Evolutionary conservation across 352 stramenopile genomes (phyloP).

Genomic region (Globisporangium takayamanum): DNA sequence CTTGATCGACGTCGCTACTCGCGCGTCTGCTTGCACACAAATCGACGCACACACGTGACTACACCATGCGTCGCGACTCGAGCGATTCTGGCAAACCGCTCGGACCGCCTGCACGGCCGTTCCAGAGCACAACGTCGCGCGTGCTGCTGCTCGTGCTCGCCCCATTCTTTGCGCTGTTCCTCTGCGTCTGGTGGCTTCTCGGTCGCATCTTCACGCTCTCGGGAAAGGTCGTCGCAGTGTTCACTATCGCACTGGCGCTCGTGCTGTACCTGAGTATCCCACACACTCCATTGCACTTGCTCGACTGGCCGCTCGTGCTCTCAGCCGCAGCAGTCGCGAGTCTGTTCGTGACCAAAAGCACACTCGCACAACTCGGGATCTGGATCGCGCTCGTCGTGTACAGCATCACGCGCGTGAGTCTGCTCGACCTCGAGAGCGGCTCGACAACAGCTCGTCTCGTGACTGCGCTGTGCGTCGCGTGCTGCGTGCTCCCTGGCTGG

Average conservation of each 20-base stretch:
- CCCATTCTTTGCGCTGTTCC: conserved; percentile 38
- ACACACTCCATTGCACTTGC: conserved; percentile 30
- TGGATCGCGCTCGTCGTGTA: conserved; percentile 35
- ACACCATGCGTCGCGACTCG: not conserved
- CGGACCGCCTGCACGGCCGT: not conserved
- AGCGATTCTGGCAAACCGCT: conserved; percentile 1
- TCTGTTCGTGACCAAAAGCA: conserved; percentile 6
- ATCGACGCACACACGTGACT: not conserved
- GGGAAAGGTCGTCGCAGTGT: conserved; percentile 21
- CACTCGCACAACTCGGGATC: conserved; percentile 19
- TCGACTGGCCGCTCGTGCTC: conserved; percentile 62
- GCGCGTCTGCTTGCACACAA: not conserved
- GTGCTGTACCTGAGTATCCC: conserved; percentile 50
- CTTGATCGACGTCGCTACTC: not conserved
- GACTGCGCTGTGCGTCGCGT: conserved; percentile 28
- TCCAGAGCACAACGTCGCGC: conserved; percentile 12
- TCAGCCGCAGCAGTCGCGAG: conserved; percentile 21
- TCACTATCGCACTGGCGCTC: conserved; percentile 26
- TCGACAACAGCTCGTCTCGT: conserved; percentile 26
- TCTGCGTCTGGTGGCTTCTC: conserved; percentile 48
- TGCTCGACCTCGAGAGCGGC: conserved; percentile 31
- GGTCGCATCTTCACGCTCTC: conserved; percentile 46
- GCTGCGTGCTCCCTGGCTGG: conserved; percentile 46
- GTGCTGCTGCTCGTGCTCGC: conserved; percentile 29
- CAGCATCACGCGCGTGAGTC: conserved; percentile 30